Evolutionary conservation across 2,329 filamentous ascomycete species (phyloP).

Genomic region (Diplodia seriata): DNA sequence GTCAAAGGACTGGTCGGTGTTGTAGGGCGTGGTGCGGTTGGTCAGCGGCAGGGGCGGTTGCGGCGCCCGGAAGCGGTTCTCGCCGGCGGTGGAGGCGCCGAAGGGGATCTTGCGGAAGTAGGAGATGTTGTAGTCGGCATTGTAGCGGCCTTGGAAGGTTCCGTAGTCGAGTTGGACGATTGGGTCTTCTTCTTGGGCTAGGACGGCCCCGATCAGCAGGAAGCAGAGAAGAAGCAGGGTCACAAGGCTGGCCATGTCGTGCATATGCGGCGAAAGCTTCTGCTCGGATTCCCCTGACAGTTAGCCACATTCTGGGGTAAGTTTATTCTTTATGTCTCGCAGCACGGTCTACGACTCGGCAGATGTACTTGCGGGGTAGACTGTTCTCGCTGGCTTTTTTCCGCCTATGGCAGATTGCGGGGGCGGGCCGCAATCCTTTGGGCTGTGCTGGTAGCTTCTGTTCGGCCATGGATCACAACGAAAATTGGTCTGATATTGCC

Average conservation of each 20-base stretch:
- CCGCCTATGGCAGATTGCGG: conserved; percentile 5
- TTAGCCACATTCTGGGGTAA: not conserved
- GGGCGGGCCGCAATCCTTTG: not conserved
- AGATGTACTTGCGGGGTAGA: conserved; percentile 15
- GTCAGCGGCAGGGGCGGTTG: conserved; percentile 61
- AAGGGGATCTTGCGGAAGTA: conserved; percentile 69
- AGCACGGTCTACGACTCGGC: not conserved
- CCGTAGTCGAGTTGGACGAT: conserved; percentile 45
- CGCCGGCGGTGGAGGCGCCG: conserved; percentile 63
- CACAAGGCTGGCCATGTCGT: conserved; percentile 5
- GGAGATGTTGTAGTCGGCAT: conserved; percentile 61
- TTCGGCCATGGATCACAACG: conserved; percentile 12
- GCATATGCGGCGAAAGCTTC: not conserved
- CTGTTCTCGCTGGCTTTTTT: not conserved
- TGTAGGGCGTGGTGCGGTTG: conserved; percentile 58
- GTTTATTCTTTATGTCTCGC: conserved; percentile 16
- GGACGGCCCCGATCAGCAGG: not conserved
- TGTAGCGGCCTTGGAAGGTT: conserved; percentile 61
- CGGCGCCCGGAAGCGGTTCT: conserved; percentile 66
- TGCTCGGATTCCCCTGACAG: not conserved
- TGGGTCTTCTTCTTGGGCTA: conserved; percentile 25
- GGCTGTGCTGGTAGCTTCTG: conserved; percentile 2
- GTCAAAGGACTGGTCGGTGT: conserved; percentile 63
- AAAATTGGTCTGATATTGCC: not conserved
- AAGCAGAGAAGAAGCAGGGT: not conserved